Evolutionary conservation across 2,329 filamentous ascomycete species (phyloP), one percentile per base, ranked within the genome.

Genomic region (Fonsecaea nubica): DNA sequence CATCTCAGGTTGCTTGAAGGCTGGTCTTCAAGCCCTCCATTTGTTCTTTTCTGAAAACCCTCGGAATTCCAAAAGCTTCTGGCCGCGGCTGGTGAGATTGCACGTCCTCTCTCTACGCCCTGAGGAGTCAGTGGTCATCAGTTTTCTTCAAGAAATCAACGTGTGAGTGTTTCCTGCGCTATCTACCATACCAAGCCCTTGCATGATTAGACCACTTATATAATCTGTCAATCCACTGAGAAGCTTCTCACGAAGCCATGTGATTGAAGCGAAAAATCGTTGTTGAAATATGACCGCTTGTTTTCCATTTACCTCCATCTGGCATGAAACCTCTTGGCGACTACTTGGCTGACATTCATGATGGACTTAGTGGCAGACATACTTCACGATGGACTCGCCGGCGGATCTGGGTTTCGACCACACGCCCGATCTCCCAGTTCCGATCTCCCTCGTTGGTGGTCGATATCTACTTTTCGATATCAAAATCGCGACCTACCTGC

Each of bases 381-480:
- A 25, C 6, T 25, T 50, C 45, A 62, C 8, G 25, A 71, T 71
- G 66, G 62, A 69, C 4, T 42, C 55, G 13, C 33, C 58, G 18
- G 50, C 32, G 25, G 69, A 71, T 50, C 54, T 67, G n/a, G 64
- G 64, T 76, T 76, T 75, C 58, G 73, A 74, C 52, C 62, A 40
- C 48, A 71, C 74, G 56, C 80, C 79, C 55, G 72, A 75, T 25
- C 84, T 88, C 73, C 87, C 87, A 10, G 86, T 97, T 69, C 89
- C 92, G 68, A 95, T 98, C 75, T 94, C 92, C 71, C 85, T 87
- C 76, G 88, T 97, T 67, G 89, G 89, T 55, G 89, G 89, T 72
- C 90, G 91, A 71, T 97, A 94, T 81, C 87, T 97, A 67, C 84
- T 99, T 72, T 98, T 97, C 83, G 92, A 96, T 77, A 87, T 92